Conservation (phyloP, 495 filamentous ascomycete species). For the Hypoxylon cercidicola region DNA sequence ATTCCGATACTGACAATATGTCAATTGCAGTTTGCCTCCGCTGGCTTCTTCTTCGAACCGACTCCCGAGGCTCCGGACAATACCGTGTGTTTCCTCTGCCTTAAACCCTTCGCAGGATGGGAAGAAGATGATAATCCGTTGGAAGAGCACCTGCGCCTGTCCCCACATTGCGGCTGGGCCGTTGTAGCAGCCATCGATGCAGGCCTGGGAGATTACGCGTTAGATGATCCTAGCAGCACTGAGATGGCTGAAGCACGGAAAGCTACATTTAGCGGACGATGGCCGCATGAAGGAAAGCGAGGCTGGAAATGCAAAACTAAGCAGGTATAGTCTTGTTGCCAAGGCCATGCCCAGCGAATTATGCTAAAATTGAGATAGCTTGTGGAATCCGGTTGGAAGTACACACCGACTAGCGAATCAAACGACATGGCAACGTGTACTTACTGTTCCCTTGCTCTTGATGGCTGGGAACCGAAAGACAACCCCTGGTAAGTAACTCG, state of each 20-base stretch:
- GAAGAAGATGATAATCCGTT: slow-evolving; percentile 83
- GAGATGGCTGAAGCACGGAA: slow-evolving; percentile 78
- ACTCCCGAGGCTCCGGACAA: slow-evolving; percentile 80
- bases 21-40: slow-evolving; percentile 75
- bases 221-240: slow-evolving; percentile 77
- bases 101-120: slow-evolving; percentile 85
- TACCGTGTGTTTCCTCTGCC: slow-evolving; percentile 86
- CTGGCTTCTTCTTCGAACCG: slow-evolving; percentile 91
- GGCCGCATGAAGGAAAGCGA: slow-evolving; percentile 89
- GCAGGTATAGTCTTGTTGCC: slow-evolving; percentile 67
- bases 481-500: slow-evolving; percentile 75
- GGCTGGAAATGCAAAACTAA: slow-evolving; percentile 89
- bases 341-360: not conserved
- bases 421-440: slow-evolving; percentile 87
- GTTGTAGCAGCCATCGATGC: slow-evolving; percentile 77
- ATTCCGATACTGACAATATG: slow-evolving; percentile 13
- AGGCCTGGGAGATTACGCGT: slow-evolving; percentile 67
- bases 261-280: slow-evolving; percentile 79
- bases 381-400: slow-evolving; percentile 92
- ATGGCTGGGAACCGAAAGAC: slow-evolving; percentile 93
- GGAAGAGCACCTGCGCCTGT: slow-evolving; percentile 84
- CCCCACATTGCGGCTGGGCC: slow-evolving; percentile 87
- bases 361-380: slow-evolving; percentile 67
- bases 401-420: slow-evolving; percentile 81
- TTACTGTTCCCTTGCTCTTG: slow-evolving; percentile 86